Evolutionary conservation across 495 filamentous ascomycete species (phyloP).

Genomic region (Penicillium cosmopolitanum): DNA sequence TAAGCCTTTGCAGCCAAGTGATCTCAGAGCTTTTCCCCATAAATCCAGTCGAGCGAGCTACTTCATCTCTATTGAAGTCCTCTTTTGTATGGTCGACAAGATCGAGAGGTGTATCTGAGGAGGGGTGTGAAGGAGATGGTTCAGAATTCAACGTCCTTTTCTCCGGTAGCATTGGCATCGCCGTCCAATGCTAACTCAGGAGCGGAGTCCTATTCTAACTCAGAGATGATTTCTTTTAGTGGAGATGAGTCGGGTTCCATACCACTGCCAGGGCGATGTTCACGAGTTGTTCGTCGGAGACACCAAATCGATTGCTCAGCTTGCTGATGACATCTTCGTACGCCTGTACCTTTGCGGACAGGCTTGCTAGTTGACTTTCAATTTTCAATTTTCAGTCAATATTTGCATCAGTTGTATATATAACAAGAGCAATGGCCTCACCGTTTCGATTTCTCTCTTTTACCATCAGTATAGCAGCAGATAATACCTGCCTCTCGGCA

Average conservation of each 20-base stretch:
- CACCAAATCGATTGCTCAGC: slow-evolving; percentile 40
- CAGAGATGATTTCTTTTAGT: slow-evolving; percentile 14
- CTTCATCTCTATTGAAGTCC: slow-evolving; percentile 59
- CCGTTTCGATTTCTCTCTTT: slow-evolving; percentile 60
- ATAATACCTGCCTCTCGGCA: slow-evolving; percentile 53
- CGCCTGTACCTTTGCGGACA: slow-evolving; percentile 51
- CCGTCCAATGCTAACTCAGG: slow-evolving; percentile 25
- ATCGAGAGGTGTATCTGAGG: slow-evolving; percentile 50
- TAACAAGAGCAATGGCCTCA: slow-evolving; percentile 23
- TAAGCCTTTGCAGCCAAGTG: slow-evolving; percentile 58
- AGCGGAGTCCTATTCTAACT: slow-evolving; percentile 31
- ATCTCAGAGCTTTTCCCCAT: slow-evolving; percentile 65
- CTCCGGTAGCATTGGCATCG: slow-evolving; percentile 12
- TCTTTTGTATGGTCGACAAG: slow-evolving; percentile 59
- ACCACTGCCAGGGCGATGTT: slow-evolving; percentile 40
- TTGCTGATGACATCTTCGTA: slow-evolving; percentile 51
- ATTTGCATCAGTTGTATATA: not conserved
- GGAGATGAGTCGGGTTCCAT: slow-evolving; percentile 16
- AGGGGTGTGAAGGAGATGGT: slow-evolving; percentile 26
- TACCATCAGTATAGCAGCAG: slow-evolving; percentile 61
- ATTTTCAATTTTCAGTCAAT: not conserved
- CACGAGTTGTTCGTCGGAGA: slow-evolving; percentile 46
- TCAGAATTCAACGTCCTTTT: slow-evolving; percentile 20
- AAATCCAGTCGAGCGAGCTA: slow-evolving; percentile 53
- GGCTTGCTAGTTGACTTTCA: slow-evolving; percentile 48